Conservation (phyloP, 345 rosid species). For the Aquilaria sinensis region DNA sequence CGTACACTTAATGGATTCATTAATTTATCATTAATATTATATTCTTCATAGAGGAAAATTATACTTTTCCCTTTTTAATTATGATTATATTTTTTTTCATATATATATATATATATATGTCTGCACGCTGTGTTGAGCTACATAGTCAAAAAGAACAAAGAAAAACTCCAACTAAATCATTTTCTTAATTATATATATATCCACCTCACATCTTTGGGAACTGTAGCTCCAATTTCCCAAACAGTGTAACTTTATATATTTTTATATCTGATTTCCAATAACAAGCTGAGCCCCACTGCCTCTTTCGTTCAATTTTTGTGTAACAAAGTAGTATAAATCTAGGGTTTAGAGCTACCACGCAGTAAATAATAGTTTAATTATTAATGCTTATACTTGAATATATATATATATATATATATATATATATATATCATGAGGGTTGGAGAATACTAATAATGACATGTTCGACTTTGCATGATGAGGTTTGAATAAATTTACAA, state of each 20-base stretch:
- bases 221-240: constrained; percentile 38
- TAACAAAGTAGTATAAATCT: background rate
- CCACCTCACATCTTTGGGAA: constrained; percentile 31
- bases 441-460: constrained; percentile 21
- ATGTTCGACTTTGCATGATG: constrained; percentile 27
- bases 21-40: too few species aligned
- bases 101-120: too few species aligned
- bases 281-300: constrained; percentile 11
- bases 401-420: background rate
- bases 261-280: background rate
- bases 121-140: too few species aligned
- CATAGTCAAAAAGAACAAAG: constrained; percentile 11
- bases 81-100: too few species aligned
- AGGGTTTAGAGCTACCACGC: constrained; percentile 10
- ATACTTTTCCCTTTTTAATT: too few species aligned
- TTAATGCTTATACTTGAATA: background rate
- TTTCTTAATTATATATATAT: background rate
- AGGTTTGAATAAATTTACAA: constrained; percentile 17
- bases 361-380: background rate
- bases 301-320: background rate
- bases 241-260: background rate
- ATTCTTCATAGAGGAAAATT: too few species aligned
- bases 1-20: too few species aligned
- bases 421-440: constrained; percentile 16
- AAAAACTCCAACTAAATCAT: background rate